Evolutionary conservation across 805 yeast genomes (phyloP), one percentile per base, ranked within the genome.

Genomic region (Pichia deserticola): DNA sequence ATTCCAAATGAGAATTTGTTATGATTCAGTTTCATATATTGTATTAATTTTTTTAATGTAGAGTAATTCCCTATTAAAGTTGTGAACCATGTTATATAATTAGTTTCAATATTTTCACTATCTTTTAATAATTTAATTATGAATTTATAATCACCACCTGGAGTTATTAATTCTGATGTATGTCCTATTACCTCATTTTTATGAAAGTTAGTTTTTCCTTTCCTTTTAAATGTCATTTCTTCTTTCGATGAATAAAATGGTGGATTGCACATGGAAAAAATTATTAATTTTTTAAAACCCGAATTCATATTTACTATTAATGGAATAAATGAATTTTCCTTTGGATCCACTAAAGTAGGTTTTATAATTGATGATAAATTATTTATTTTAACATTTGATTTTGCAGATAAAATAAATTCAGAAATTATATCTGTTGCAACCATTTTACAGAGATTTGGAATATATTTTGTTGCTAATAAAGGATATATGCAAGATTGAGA

Each of bases 401-500:
- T 25, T 0, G 77, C 73, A 20, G 57, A 42, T 1, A 47, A 48
- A 2, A 76, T 47, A 0, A 77, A 64, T 7, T 47, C 54, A 0
- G 44, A 37, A 51, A 73, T 74, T 29, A 74, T 66, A 45, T 78
- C 82, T 7, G 75, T 69, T 5, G 72, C 80, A 11, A 60, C 37
- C 52, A 74, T 30, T 49, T 32, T 28, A 34, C 29, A 41, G 7
- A 40, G 11, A 7, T 36, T 40, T 9, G 36, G 56, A 12, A 61
- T 28, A 15, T 55, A 52, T 30, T 45, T 48, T 3, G 62, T 51
- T 7, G 66, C 76, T 34, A 78, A 51, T 1, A 77, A 48, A 3
- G 79, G 72, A 56, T 77, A 77, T 1, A 77, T 71, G 5, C 74
- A 74, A 39, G 71, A 63, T 27, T 73, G 71, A 1, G 82, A 81